Conservation (phyloP, 768 basidiomycete genomes). For the Boletus subparvulus region DNA sequence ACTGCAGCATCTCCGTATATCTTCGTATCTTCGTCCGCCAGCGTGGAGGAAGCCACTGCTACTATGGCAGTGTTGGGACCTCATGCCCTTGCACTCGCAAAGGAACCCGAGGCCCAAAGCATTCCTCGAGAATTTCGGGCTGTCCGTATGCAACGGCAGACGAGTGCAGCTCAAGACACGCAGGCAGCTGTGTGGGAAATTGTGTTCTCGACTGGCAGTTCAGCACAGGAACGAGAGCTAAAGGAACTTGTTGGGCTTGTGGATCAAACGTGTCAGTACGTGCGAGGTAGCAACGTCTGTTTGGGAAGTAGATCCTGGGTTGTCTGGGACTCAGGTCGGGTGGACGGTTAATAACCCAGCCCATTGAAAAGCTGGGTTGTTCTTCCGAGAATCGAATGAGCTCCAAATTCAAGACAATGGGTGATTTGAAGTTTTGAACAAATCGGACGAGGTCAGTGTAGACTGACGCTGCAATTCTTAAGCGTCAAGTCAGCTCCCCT, state of each 20-base stretch:
- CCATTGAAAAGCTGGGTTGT: too few relatives aligned
- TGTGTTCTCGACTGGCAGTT: slow-evolving; percentile 16
- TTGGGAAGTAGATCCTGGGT: slow-evolving; percentile 18
- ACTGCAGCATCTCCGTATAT: slow-evolving; percentile 13
- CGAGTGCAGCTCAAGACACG: not conserved
- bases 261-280: not conserved
- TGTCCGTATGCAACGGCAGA: slow-evolving; percentile 16
- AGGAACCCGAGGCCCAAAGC: slow-evolving; percentile 1
- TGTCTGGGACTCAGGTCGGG: slow-evolving; percentile 21
- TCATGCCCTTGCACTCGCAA: slow-evolving; percentile 25
- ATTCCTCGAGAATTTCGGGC: slow-evolving; percentile 8
- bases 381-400: too few relatives aligned
- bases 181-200: slow-evolving; percentile 1
- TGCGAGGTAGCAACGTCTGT: not conserved
- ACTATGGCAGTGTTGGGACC: slow-evolving; percentile 26
- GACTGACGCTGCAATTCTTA: too few relatives aligned
- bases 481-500: not conserved
- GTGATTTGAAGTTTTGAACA: too few relatives aligned
- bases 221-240: slow-evolving; percentile 13
- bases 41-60: slow-evolving; percentile 13
- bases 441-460: too few relatives aligned
- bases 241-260: slow-evolving; percentile 13
- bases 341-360: not conserved
- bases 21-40: slow-evolving; percentile 21
- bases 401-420: too few relatives aligned